Base-by-base conservation (phyloP, 257 asterid species). In the Cinchona pubescens region DNA sequence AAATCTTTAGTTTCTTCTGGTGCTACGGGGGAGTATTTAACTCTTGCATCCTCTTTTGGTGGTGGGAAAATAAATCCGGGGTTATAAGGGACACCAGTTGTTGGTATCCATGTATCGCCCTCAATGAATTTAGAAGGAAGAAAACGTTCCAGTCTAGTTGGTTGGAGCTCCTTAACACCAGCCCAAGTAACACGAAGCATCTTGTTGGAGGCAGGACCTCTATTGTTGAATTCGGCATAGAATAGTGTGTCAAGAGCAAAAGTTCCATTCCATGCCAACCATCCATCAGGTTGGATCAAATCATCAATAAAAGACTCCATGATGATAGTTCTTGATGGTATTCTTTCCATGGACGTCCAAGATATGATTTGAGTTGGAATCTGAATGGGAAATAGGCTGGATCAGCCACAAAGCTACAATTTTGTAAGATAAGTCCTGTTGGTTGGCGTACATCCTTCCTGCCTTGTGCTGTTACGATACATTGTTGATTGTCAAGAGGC, bases 381-480 rank as follows among this genome's bases (percentile, higher is more conserved):
- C 87, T 79, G 0, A 68, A 18, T 1, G 86, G 87, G 10, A 72
- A 64, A 2, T 83, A 84, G n/a, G 69, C 91, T 0, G 84, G 84
- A 67, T 84, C 93, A 2, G 96, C 90, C 51, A 80, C 79, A 23
- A 93, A 73, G 13, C 88, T 83, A 82, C 98, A 89, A 80, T 91
- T 91, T 38, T 93, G 98, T 34, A 93, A 48, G 7, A 89, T 86
- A 2, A 91, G 79, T 2, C 89, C 97, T 0, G 97, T 91, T 11
- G 97, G 97, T 83, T 91, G 96, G 30, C 90, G 93, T 4, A 76
- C 30, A 18, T 93, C 96, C 58, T 85, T 81, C 77, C 98, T 55
- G 6, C 98, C 98, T 37, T 93, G 98, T 12, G 98, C 98, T 2
- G 98, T 91, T 7, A 88, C 91, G 15, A 88, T 89, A 87, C 85